Evolutionary conservation across 1,284 basidiomycete species (phyloP).

Genomic region (Ustilago curta): DNA sequence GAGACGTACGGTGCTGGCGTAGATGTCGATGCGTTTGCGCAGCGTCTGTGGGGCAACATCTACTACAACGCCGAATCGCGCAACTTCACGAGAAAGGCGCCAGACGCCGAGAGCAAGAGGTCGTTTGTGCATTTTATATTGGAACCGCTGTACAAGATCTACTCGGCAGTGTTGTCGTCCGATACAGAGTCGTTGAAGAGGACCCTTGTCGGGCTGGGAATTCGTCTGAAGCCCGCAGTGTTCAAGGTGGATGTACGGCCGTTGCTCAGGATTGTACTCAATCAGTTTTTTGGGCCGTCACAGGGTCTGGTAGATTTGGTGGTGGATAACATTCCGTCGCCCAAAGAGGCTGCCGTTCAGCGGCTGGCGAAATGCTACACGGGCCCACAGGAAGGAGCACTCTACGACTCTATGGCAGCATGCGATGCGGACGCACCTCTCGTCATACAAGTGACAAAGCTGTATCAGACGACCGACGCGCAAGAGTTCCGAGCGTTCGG

Average conservation of each 20-base stretch:
- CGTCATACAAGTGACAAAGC: slow-evolving; percentile 91
- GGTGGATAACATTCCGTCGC: slow-evolving; percentile 87
- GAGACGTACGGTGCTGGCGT: slow-evolving; percentile 78
- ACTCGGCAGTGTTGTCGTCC: slow-evolving; percentile 90
- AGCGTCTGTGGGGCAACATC: slow-evolving; percentile 97
- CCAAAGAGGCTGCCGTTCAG: slow-evolving; percentile 76
- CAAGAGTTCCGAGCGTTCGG: slow-evolving; percentile 96
- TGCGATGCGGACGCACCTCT: slow-evolving; percentile 88
- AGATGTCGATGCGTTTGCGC: slow-evolving; percentile 76
- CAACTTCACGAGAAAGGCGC: slow-evolving; percentile 87
- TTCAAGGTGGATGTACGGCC: slow-evolving; percentile 99
- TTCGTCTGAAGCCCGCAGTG: slow-evolving; percentile 89
- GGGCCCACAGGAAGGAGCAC: slow-evolving; percentile 35
- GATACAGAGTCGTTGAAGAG: slow-evolving; percentile 84
- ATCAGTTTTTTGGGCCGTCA: slow-evolving; percentile 90
- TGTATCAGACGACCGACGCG: slow-evolving; percentile 95
- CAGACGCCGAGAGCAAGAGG: slow-evolving; percentile 83
- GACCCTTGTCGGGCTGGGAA: slow-evolving; percentile 84
- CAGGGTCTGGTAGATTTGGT: slow-evolving; percentile 93
- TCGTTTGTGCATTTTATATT: slow-evolving; percentile 97
- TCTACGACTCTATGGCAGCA: slow-evolving; percentile 80
- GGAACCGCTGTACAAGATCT: slow-evolving; percentile 96
- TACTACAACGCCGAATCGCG: slow-evolving; percentile 85
- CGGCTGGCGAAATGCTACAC: slow-evolving; percentile 75
- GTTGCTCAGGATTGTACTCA: slow-evolving; percentile 89